A percentile compares a stretch with the other conserved stretches of the same genome.
These are phyloP conservation scores for Xerocomellus intermedius DNA, from an alignment of 768 basidiomycete species.

Conservation along the genomic window DNA sequence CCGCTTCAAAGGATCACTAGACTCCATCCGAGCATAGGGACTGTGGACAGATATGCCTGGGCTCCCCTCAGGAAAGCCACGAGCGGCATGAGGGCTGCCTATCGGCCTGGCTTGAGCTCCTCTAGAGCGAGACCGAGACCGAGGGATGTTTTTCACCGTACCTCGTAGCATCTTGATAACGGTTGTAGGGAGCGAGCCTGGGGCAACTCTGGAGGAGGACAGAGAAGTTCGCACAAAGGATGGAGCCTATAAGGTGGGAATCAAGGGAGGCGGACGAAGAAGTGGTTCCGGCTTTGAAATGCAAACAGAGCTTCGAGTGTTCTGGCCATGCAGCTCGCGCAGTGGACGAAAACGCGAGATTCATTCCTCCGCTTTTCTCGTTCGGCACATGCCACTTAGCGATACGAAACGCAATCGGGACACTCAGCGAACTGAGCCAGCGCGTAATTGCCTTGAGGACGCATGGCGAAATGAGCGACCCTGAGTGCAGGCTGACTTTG, in stretches of 20 bases:
- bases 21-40: slow-evolving; percentile 31
- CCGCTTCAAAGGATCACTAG: slow-evolving; percentile 32
- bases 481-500: slow-evolving; percentile 24
- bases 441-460: slow-evolving; percentile 37
- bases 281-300: slow-evolving; percentile 35
- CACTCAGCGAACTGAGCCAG: slow-evolving; percentile 38
- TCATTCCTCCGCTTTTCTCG: slow-evolving; percentile 35
- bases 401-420: slow-evolving; percentile 35
- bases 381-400: slow-evolving; percentile 26
- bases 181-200: slow-evolving; percentile 19
- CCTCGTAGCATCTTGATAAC: slow-evolving; percentile 34
- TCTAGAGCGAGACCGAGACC: slow-evolving; percentile 26
- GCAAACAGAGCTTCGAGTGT: slow-evolving; percentile 32
- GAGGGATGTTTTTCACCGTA: slow-evolving; percentile 29
- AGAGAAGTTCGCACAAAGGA: slow-evolving; percentile 17
- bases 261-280: slow-evolving; percentile 27
- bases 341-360: slow-evolving; percentile 35
- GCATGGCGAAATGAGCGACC: slow-evolving; percentile 29
- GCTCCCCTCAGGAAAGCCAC: slow-evolving; percentile 28
- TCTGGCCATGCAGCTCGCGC: slow-evolving; percentile 36
- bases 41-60: slow-evolving; percentile 25
- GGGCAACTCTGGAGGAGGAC: slow-evolving; percentile 21
- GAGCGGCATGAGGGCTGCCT: slow-evolving; percentile 22
- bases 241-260: slow-evolving; percentile 31
- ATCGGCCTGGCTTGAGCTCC: slow-evolving; percentile 26